phyloP scores from a whole-genome alignment of 1,284 basidiomycete species.

The Flammula alnicola region DNA sequence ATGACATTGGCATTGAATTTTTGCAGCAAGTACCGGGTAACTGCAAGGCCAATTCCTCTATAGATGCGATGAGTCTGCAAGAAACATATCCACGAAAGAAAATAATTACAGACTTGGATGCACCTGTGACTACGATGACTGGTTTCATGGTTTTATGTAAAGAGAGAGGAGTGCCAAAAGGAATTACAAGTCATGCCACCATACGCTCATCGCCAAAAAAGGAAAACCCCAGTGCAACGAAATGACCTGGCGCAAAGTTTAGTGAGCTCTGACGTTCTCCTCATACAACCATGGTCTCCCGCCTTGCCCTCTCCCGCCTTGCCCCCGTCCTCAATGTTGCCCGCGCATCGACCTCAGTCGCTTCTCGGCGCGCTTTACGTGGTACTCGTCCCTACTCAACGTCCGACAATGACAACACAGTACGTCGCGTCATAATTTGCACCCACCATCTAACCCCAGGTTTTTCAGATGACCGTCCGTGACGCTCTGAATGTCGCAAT shows the following conservation, averaged over 20 bases:
- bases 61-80: background rate
- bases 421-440: constrained; percentile 35
- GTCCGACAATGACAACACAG: constrained; percentile 58
- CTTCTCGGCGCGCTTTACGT: constrained; percentile 46
- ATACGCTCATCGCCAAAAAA: constrained; percentile 29
- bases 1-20: constrained; percentile 71
- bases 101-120: constrained; percentile 60
- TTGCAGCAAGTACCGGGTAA: constrained; percentile 64
- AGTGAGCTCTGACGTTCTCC: constrained; percentile 34
- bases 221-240: constrained; percentile 30
- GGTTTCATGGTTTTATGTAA: constrained; percentile 36
- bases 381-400: constrained; percentile 67
- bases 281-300: constrained; percentile 60
- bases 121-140: constrained; percentile 75
- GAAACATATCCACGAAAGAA: too few species aligned
- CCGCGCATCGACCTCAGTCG: constrained; percentile 43
- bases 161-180: constrained; percentile 7
- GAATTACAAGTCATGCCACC: constrained; percentile 9
- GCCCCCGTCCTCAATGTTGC: constrained; percentile 57
- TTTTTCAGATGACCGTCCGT: constrained; percentile 90
- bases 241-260: constrained; percentile 32
- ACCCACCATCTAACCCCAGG: constrained; percentile 14
- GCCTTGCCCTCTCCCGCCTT: constrained; percentile 67
- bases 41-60: constrained; percentile 85
- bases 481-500: constrained; percentile 98